These are phyloP conservation scores for Leishmania major DNA, from an alignment of 208 protist species.

Conservation along the genomic window DNA sequence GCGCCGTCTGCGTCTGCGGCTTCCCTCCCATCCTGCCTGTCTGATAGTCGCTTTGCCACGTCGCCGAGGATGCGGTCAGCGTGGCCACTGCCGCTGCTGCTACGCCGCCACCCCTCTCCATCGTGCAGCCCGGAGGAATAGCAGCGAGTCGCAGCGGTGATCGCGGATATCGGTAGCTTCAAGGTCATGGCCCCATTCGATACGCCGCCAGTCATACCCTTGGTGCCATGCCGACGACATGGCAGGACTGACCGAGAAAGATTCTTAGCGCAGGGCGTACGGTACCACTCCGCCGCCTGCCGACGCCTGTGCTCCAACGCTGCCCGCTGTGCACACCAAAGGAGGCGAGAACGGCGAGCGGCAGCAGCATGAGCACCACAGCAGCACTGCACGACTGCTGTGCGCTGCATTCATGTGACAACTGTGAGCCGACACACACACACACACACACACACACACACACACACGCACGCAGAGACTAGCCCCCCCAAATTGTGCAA, in stretches of 20 bases:
- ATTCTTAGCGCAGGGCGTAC: neutral
- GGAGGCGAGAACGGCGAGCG: neutral
- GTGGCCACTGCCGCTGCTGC: neutral
- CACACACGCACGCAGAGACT: too few species aligned
- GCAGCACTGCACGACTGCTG: neutral
- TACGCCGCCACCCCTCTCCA: neutral
- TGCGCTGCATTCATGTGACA: conserved; percentile 2
- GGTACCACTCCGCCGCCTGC: neutral
- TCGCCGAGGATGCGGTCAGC: neutral
- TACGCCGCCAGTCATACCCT: neutral
- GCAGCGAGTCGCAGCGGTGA: conserved; percentile 6
- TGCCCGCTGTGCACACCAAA: neutral
- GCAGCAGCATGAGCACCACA: neutral
- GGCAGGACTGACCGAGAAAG: neutral
- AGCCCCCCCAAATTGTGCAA: neutral
- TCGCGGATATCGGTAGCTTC: neutral
- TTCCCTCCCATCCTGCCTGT: neutral
- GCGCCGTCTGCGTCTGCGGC: neutral
- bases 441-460: neutral
- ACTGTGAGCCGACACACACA: neutral
- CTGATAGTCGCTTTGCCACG: neutral
- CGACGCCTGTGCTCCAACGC: neutral
- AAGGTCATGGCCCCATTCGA: neutral
- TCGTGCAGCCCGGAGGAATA: neutral
- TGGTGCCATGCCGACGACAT: neutral